Evolutionary conservation across 306 rosid species (phyloP), one percentile per base, ranked within the genome.

Genomic region (Pyrus betulifolia): DNA sequence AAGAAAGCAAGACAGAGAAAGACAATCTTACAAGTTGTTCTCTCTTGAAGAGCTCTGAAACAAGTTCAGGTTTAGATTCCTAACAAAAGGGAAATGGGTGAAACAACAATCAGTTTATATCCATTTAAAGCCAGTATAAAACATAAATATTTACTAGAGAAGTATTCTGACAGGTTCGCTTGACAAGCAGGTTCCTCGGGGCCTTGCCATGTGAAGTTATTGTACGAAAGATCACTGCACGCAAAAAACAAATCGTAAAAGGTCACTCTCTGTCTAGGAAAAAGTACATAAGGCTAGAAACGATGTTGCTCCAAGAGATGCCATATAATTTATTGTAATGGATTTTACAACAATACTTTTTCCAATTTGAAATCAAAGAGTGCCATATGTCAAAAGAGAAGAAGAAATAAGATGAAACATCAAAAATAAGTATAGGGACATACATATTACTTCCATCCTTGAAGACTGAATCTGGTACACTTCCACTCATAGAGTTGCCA

Each of bases 191-290:
- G 60, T 63, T 79, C 75, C 62, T 71, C 89, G 61, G 88, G 92
- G 77, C 89, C 90, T 85, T 85, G 93, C 87, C 85, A 86, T 3
- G 86, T 80, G 76, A 94, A 82, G 86, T 91, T 91, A 88, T 94
- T 94, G 91, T 87, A 94, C 5, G 98, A 91, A 84, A 94, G 95
- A 84, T 94, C 97, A 69, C 98, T 94, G 89, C 76, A 76, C 30
- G 70, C 72, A 79, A 83, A 54, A 64, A 85, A 30, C 42, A 72
- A 51, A 68, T 11, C 45, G 57, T 49, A 59, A 71, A 71, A 27
- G 18, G 45, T 49, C 64, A 75, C 27, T 65, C 51, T 27, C 8
- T 63, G 58, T 66, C 35, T 57, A 31, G 52, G 27, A 7, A 30
- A 35, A 31, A 65, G 15, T 31, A 28, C 27, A 45, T 30, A 61